These are phyloP conservation scores for Arthrinium puccinioides DNA, from an alignment of 2,329 filamentous ascomycete genomes.

Conservation along the genomic window DNA sequence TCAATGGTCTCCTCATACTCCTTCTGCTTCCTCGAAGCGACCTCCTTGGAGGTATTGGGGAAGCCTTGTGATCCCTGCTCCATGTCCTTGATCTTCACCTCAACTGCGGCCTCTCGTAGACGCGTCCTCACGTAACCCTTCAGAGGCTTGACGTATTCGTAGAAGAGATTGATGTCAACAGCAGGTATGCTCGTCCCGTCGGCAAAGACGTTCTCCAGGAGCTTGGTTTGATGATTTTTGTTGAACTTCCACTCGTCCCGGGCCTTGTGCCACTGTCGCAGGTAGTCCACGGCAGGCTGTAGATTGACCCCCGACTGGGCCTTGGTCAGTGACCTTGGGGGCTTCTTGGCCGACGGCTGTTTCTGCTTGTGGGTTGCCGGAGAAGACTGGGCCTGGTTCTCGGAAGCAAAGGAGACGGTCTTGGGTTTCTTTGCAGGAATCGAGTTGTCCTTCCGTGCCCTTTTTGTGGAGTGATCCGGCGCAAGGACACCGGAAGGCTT, in stretches of 20 bases:
- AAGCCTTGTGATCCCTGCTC: constrained; percentile 41
- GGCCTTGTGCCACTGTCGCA: constrained; percentile 66
- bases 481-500: constrained; percentile 22
- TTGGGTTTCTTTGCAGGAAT: constrained; percentile 39
- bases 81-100: constrained; percentile 51
- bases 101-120: constrained; percentile 58
- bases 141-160: constrained; percentile 71
- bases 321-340: constrained; percentile 15
- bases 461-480: constrained; percentile 23
- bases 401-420: constrained; percentile 33
- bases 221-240: constrained; percentile 80
- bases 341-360: constrained; percentile 26
- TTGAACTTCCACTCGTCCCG: constrained; percentile 87
- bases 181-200: constrained; percentile 61
- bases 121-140: constrained; percentile 68
- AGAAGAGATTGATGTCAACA: constrained; percentile 60
- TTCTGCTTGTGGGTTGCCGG: constrained; percentile 19
- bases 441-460: constrained; percentile 19
- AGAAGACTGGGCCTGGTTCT: constrained; percentile 10
- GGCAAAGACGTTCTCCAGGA: constrained; percentile 78
- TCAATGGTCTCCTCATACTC: constrained; percentile 51
- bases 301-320: constrained; percentile 36
- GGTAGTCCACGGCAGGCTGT: constrained; percentile 65
- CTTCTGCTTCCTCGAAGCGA: constrained; percentile 40
- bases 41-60: constrained; percentile 38